Evolutionary conservation across 352 stramenopile genomes (phyloP).

Genomic region (Phytophthora pluvialis): DNA sequence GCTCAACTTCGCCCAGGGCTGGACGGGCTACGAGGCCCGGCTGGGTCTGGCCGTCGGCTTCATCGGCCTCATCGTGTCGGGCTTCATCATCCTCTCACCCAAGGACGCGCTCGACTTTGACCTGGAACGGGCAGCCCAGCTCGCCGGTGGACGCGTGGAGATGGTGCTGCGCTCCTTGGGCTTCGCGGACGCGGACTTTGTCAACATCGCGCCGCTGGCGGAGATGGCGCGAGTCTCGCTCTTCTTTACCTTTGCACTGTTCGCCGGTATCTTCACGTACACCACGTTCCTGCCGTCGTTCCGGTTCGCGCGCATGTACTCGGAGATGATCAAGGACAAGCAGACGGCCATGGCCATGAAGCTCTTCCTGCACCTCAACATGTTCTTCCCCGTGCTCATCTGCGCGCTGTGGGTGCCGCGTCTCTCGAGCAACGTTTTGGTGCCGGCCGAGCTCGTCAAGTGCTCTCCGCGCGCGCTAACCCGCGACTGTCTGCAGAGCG

Average conservation of each 20-base stretch:
- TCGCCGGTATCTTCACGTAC: conserved; percentile 63
- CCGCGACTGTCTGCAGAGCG: conserved; percentile 61
- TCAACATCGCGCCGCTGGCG: conserved; percentile 45
- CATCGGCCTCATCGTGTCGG: conserved; percentile 60
- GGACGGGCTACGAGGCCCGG: conserved; percentile 61
- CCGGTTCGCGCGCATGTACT: conserved; percentile 83
- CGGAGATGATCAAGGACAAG: conserved; percentile 63
- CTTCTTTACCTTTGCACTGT: conserved; percentile 44
- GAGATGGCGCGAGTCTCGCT: conserved; percentile 33
- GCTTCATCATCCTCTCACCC: conserved; percentile 69
- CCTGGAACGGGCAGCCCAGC: conserved; percentile 51
- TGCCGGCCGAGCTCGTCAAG: conserved; percentile 53
- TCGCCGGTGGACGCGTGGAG: conserved; percentile 45
- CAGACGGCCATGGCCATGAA: conserved; percentile 41
- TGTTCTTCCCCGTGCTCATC: conserved; percentile 66
- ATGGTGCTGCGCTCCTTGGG: conserved; percentile 65
- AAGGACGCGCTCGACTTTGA: conserved; percentile 73
- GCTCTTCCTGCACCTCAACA: conserved; percentile 73
- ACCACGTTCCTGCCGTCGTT: conserved; percentile 78
- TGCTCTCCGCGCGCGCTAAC: conserved; percentile 49
- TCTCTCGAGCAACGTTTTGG: conserved; percentile 53
- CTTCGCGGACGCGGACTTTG: conserved; percentile 66
- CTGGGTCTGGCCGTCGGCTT: conserved; percentile 61
- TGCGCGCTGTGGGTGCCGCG: conserved; percentile 63
- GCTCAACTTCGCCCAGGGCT: conserved; percentile 72